A percentile compares a stretch with the other conserved stretches of the same genome.
Conservation (phyloP, 305 asterid genomes). For the Rubia peregrina region DNA sequence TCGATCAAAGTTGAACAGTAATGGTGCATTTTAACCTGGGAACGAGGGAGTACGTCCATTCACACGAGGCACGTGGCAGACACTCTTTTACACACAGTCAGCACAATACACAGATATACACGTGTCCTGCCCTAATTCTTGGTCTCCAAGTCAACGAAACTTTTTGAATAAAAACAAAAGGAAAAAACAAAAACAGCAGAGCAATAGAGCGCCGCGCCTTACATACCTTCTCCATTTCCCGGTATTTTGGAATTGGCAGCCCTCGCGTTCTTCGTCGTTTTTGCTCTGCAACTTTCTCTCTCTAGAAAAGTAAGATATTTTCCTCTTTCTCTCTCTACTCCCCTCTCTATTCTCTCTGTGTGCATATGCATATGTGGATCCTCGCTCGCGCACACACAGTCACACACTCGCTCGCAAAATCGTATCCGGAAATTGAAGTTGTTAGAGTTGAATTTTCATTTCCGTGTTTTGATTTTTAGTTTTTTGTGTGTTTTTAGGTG, state of each 20-base stretch:
- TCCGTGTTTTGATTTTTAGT: background rate
- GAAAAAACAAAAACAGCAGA: background rate
- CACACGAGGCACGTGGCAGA: constrained; percentile 11
- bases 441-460: background rate
- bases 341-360: background rate
- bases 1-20: too few relatives aligned
- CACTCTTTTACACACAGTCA: background rate
- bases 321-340: too few relatives aligned
- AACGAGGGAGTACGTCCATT: background rate
- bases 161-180: too few relatives aligned
- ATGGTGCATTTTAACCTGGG: too few relatives aligned
- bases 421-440: background rate
- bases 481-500: background rate
- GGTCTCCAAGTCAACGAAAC: constrained; percentile 10
- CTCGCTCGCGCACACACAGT: background rate
- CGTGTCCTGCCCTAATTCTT: constrained; percentile 10
- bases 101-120: background rate
- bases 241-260: constrained; percentile 5
- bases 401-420: background rate
- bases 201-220: background rate
- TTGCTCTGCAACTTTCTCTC: constrained; percentile 5
- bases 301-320: background rate
- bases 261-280: background rate
- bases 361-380: background rate
- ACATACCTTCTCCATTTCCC: constrained; percentile 8